Base-by-base conservation (phyloP, 2,329 filamentous ascomycete genomes). In the Endoconidiophora laricicola region DNA sequence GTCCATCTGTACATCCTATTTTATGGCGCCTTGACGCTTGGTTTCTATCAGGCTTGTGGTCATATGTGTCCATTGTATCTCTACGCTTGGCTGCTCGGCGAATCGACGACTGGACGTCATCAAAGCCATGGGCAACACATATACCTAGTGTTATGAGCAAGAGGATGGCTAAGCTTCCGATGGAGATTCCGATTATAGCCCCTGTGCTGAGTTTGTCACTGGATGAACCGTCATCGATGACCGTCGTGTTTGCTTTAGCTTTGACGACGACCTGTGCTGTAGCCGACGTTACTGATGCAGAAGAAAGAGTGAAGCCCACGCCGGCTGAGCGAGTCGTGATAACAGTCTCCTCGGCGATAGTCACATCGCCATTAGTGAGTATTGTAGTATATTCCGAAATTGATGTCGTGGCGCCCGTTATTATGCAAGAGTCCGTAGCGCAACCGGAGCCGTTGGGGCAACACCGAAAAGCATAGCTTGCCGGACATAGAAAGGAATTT, bases 381-480 rank as follows among this genome's bases (percentile, higher is more conserved):
- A 12, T 33, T 33, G 29, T 33, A 12, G 29, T 33, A 33, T 33
- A 33, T 9, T 33, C 29, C 29, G 29, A 33, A 33, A 12, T 33
- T 9, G 12, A 9, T 12, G 29, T 33, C 29, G 12, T 33, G 29
- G 29, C 29, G 29, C 7, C 29, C 5, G 57, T 61, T 2, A 58
- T 48, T n/a, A 29, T 47, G 26, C 49, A 52, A 14, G 18, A 33
- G 36, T 67, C 61, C 43, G 60, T 62, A 2, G 61, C 70, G 58
- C 73, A 77, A 3, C 61, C 61, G 56, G 73, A 76, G 38, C 63
- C 59, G 4, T 65, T 58, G 1, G 71, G 70, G 52, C 71, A 74
- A 52, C 71, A 74, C 29, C 66, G 29, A 33, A 33, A 33, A 3
- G 29, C 29, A 12, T 33, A 33, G 16, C 22, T 23, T n/a, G 16